Evolutionary conservation across 192 early-diverging fungal species (phyloP).

Genomic region (Coemansia sp.): DNA sequence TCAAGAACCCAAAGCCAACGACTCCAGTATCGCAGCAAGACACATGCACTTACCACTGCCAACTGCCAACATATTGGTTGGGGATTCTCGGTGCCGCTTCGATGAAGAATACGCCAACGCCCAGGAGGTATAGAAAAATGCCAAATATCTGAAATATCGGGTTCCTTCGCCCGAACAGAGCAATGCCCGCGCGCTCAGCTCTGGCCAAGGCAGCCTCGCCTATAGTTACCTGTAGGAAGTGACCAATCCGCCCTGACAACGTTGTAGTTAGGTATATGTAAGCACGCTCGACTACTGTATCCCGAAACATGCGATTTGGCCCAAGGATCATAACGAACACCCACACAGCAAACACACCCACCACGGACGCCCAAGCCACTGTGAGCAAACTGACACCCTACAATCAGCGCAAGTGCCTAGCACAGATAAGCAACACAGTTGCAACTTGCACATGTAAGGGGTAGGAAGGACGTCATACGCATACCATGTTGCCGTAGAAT

Average conservation of each 20-base stretch:
- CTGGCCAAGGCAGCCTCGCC: conserved; percentile 13
- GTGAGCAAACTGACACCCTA: conserved; percentile 21
- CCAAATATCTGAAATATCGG: conserved; percentile 41
- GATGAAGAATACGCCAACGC: conserved; percentile 30
- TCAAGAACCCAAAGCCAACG: background rate
- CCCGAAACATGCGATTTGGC: conserved; percentile 47
- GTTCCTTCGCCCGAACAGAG: conserved; percentile 42
- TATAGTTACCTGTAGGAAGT: conserved; percentile 9
- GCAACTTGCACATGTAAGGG: background rate
- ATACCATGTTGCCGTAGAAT: background rate
- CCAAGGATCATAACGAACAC: conserved; percentile 46
- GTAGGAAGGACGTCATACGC: background rate
- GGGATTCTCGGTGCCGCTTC: conserved; percentile 40
- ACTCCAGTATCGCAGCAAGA: background rate
- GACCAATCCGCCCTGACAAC: conserved; percentile 15
- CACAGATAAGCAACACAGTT: background rate
- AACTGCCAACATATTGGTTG: conserved; percentile 37
- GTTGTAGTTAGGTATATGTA: conserved; percentile 14
- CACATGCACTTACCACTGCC: conserved; percentile 30
- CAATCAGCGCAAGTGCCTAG: background rate
- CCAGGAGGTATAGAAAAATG: conserved; percentile 30
- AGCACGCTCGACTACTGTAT: conserved; percentile 33
- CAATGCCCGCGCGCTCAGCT: conserved; percentile 22
- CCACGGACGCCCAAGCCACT: conserved; percentile 11
- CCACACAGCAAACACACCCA: conserved; percentile 23